These are phyloP conservation scores for Tirmania nivea DNA, from an alignment of 495 filamentous ascomycete genomes.

Conservation along the genomic window DNA sequence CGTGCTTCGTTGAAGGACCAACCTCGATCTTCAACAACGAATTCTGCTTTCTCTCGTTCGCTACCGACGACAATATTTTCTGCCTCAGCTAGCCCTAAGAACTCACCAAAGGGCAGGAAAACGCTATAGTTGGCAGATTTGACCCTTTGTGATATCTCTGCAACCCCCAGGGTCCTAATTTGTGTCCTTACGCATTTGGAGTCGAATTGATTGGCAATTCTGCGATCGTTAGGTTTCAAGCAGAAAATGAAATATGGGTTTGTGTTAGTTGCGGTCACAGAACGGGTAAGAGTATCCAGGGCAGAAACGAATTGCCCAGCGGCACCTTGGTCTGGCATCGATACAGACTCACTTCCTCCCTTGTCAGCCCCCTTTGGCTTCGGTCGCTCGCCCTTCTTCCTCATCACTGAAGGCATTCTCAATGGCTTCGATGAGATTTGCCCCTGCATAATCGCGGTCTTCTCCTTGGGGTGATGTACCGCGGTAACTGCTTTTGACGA, in stretches of 20 bases:
- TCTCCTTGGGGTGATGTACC: conserved; percentile 74
- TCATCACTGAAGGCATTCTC: conserved; percentile 80
- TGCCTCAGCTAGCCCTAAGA: conserved; percentile 67
- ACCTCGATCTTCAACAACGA: conserved; percentile 65
- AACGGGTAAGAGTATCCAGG: conserved; percentile 70
- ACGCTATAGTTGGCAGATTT: conserved; percentile 86
- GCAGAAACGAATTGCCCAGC: conserved; percentile 80
- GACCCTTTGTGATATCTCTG: conserved; percentile 83
- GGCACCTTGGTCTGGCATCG: conserved; percentile 49
- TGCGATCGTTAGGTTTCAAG: conserved; percentile 87
- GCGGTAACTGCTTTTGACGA: conserved; percentile 83
- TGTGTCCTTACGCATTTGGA: conserved; percentile 93
- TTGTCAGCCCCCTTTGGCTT: conserved; percentile 23
- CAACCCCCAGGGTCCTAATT: conserved; percentile 86
- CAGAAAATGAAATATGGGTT: conserved; percentile 96
- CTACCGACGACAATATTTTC: conserved; percentile 71
- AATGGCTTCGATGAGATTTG: conserved; percentile 86
- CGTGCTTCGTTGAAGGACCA: conserved; percentile 87
- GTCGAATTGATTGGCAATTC: conserved; percentile 96
- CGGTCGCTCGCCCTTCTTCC: conserved; percentile 35
- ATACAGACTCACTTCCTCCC: conserved; percentile 16
- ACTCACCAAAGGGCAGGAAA: conserved; percentile 89
- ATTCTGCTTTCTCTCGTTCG: conserved; percentile 78
- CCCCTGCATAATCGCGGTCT: conserved; percentile 79
- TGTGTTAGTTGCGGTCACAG: conserved; percentile 53